Evolutionary conservation across 768 basidiomycete genomes (phyloP).

Genomic region (Tubosaeta sp.): DNA sequence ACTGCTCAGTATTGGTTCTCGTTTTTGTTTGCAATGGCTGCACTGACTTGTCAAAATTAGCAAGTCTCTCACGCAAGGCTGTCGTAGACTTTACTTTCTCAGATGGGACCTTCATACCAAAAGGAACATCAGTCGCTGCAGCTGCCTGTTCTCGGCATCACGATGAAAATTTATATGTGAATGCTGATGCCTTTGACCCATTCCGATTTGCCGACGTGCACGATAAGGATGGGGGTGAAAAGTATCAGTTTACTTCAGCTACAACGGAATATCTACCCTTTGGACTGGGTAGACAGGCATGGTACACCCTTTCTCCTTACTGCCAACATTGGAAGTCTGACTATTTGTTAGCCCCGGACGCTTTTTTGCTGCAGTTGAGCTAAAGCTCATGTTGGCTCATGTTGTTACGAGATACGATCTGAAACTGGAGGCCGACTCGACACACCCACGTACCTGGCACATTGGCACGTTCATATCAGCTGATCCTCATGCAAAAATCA

Average conservation of each 20-base stretch:
- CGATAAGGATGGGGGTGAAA: constrained; percentile 23
- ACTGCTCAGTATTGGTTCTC: constrained; percentile 12
- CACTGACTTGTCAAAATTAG: constrained; percentile 5
- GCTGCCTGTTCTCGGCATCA: constrained; percentile 19
- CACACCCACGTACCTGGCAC: background rate
- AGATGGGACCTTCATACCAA: constrained; percentile 28
- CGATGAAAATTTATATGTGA: constrained; percentile 24
- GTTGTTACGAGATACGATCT: constrained; percentile 9
- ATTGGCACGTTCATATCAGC: background rate
- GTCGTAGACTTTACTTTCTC: constrained; percentile 29
- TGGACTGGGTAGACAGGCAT: constrained; percentile 26
- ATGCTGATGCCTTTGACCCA: constrained; percentile 38
- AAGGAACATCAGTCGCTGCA: constrained; percentile 26
- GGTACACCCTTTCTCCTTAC: background rate
- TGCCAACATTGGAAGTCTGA: background rate
- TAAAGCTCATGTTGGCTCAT: constrained; percentile 16
- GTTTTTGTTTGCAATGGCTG: background rate
- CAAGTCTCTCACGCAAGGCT: constrained; percentile 29
- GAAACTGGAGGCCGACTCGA: constrained; percentile 1
- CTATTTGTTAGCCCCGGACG: constrained; percentile 10
- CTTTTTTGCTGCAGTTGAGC: constrained; percentile 6
- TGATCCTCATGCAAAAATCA: background rate
- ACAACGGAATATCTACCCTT: constrained; percentile 33
- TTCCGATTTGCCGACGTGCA: constrained; percentile 18
- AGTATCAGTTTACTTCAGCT: constrained; percentile 33